Evolutionary conservation across 73 alveolate species (phyloP).

Genomic region (Durusdinium trenchii): DNA sequence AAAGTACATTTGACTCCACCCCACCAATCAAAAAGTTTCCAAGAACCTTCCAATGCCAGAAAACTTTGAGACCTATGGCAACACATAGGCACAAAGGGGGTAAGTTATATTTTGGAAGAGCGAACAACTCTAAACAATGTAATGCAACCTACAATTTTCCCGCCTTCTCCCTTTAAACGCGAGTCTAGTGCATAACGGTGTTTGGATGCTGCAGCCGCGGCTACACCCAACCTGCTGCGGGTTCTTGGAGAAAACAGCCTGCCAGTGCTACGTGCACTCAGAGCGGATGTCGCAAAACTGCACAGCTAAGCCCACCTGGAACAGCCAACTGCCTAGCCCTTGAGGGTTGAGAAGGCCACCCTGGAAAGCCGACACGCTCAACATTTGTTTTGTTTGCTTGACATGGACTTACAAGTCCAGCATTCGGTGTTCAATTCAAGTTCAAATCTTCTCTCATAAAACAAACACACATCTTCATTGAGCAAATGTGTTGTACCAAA

Average conservation of each 20-base stretch:
- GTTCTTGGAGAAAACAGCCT: constrained; percentile 91
- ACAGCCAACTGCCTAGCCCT: constrained; percentile 66
- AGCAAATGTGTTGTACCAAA: not conserved
- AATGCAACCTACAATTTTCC: too few relatives aligned
- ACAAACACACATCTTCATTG: not conserved
- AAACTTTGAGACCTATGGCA: too few relatives aligned
- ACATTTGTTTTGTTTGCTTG: too few relatives aligned
- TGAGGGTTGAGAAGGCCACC: constrained; percentile 89
- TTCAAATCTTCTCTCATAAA: not conserved
- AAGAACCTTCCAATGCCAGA: too few relatives aligned
- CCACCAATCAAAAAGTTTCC: too few relatives aligned
- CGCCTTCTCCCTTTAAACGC: too few relatives aligned
- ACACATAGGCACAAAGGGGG: too few relatives aligned
- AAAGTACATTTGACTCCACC: too few relatives aligned
- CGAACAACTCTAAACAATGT: too few relatives aligned
- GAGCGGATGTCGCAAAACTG: not conserved
- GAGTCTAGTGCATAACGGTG: too few relatives aligned
- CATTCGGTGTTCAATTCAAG: not conserved
- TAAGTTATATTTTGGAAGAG: too few relatives aligned
- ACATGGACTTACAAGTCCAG: too few relatives aligned
- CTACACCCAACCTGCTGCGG: constrained; percentile 37
- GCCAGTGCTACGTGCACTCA: not conserved
- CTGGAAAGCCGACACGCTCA: not conserved
- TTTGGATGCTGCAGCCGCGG: not conserved
- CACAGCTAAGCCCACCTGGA: not conserved